Base-by-base conservation (phyloP, 2,329 filamentous ascomycete genomes). In the Phoma sp. region DNA sequence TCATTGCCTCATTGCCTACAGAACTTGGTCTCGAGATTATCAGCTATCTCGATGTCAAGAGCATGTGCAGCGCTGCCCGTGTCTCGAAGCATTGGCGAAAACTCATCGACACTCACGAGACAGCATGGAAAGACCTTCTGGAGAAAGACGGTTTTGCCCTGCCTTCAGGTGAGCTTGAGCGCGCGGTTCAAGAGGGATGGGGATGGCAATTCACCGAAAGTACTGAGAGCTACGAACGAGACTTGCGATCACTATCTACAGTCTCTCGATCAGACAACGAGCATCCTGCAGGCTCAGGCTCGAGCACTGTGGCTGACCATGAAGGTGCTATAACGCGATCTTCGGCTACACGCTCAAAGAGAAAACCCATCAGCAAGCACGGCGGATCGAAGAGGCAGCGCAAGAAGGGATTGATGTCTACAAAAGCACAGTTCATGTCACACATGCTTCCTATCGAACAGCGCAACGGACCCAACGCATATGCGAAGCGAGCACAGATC, bases 71-170 rank as follows among this genome's bases (percentile, higher is more conserved):
- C 58, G 92, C 93, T 9, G 90, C 95, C 1, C 93, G 95, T 67
- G 95, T 98, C 4, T 98, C 93, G 0, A 97, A 91, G 74, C 89
- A 90, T 69, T 99, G 95, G 95, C 87, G 95, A 38, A 87, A 89
- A 60, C 87, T 96, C 35, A 87, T 96, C 47, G 93, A 98, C 68
- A 89, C 89, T 7, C 93, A 98, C 69, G 95, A 99, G 76, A 93
- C 89, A 42, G 91, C 93, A 11, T 99, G 95, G 95, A 98, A 96
- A 76, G 89, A 93, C 60, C 80, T 97, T 1, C 87, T 99, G 37
- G 92, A 96, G 58, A 82, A 81, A 1, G 92, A 97, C 71, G 91
- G 91, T 0, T 97, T 90, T 73, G 79, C 79, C 25, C 79, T 99
- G 2, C 88, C 91, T 0, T 81, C 87, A 0, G 91, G 90, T 14